Conservation (phyloP, 768 basidiomycete genomes). For the Trametes gibbosa region DNA sequence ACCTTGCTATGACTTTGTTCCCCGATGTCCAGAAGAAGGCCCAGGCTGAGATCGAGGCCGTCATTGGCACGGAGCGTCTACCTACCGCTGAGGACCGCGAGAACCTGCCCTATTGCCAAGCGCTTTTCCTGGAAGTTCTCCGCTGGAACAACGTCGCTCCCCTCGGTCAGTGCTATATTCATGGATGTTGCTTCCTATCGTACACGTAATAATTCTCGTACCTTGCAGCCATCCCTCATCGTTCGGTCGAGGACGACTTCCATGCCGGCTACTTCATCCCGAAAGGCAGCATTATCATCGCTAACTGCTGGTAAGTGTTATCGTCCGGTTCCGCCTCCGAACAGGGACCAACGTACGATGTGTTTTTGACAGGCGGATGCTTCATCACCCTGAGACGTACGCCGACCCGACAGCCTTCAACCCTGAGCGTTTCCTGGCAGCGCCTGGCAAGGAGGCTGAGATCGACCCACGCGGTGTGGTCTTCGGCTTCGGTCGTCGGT, state of each 20-base stretch:
- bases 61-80: slow-evolving; percentile 28
- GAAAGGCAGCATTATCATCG: slow-evolving; percentile 32
- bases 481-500: slow-evolving; percentile 34
- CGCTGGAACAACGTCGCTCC: slow-evolving; percentile 32
- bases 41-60: slow-evolving; percentile 32
- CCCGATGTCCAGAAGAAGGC: slow-evolving; percentile 31
- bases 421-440: slow-evolving; percentile 31
- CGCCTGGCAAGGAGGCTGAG: slow-evolving; percentile 22
- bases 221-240: slow-evolving; percentile 29
- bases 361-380: slow-evolving; percentile 12
- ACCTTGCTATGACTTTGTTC: slow-evolving; percentile 32
- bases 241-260: slow-evolving; percentile 32
- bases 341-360: not conserved
- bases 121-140: slow-evolving; percentile 26
- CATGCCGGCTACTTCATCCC: slow-evolving; percentile 35
- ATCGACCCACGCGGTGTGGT: slow-evolving; percentile 23
- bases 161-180: slow-evolving; percentile 12
- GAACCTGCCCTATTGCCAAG: slow-evolving; percentile 27
- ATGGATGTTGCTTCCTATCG: too few species aligned
- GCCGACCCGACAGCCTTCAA: slow-evolving; percentile 33
- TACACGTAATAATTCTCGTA: not conserved
- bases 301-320: slow-evolving; percentile 33
- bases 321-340: not conserved
- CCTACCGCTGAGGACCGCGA: slow-evolving; percentile 27
- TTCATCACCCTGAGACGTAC: slow-evolving; percentile 34